Evolutionary conservation across 148 eudicot genomes (phyloP), one percentile per base, ranked within the genome.

Genomic region (Spergularia marina): DNA sequence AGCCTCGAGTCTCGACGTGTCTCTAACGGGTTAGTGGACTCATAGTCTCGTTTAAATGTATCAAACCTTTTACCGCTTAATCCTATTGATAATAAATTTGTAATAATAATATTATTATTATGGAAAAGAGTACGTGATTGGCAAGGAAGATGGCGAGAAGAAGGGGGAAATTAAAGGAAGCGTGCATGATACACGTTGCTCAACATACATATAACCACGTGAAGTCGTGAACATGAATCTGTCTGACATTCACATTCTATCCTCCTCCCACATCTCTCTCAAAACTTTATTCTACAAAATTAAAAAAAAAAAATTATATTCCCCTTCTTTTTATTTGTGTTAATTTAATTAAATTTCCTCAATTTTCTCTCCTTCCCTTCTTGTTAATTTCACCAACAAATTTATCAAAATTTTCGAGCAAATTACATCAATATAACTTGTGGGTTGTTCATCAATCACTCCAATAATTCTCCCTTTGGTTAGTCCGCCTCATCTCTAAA

Each of bases 371-470:
- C 49, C 49, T 44, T 44, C 49, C 49, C 49, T 44, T 44, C 49
- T 44, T 44, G 49, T 44, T 4, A 44, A 44, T 44, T 44, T 44
- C 49, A 44, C 25, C 18, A 66, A n/a, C n/a, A 41, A 20, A 23
- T 10, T 15, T 12, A 60, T 14, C 44, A 41, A n/a, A 36, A 18
- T 66, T 17, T 16, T 64, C 7, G 16, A 12, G 53, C 18, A 8
- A 25, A 18, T 44, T 36, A 39, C 25, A 39, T 18, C 23, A 53
- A 5, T 54, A 56, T 30, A 30, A 75, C 11, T 65, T 65, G 15
- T 75, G 71, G 71, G 78, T 18, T 39, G 25, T 65, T 65, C 78
- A 0, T 75, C 53, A 65, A 75, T 53, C 0, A 39, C 5, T 65
- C 39, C 20, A 30, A 30, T 30, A 6, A 5, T 53, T 21, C 5